Conservation (phyloP, 306 rosid genomes). For the Elaeagnus macrophylla region DNA sequence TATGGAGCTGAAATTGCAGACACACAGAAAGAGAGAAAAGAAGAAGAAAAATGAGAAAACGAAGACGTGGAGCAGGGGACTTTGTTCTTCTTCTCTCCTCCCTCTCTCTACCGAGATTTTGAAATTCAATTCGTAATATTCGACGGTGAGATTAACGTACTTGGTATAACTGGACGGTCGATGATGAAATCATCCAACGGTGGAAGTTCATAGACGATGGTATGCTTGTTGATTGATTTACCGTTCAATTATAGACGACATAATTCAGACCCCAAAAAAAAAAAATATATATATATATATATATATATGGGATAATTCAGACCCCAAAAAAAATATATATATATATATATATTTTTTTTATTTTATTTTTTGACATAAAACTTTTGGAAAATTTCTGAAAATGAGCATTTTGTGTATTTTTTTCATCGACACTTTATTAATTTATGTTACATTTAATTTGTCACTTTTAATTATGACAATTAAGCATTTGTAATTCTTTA, state of each 20-base stretch:
- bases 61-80: slow-evolving; percentile 29
- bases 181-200: slow-evolving; percentile 18
- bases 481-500: too few relatives aligned
- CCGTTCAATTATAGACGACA: slow-evolving; percentile 37
- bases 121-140: slow-evolving; percentile 80
- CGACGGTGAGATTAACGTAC: slow-evolving; percentile 47
- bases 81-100: slow-evolving; percentile 57
- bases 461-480: too few relatives aligned
- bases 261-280: too few relatives aligned
- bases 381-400: too few relatives aligned
- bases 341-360: too few relatives aligned
- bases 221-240: slow-evolving; percentile 2
- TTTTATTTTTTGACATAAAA: too few relatives aligned
- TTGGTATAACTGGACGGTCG: slow-evolving; percentile 33
- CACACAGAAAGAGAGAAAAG: slow-evolving; percentile 20
- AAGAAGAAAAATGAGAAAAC: slow-evolving; percentile 15
- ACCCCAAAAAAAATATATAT: too few relatives aligned
- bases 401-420: too few relatives aligned
- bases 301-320: too few relatives aligned
- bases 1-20: slow-evolving; percentile 13
- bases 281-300: too few relatives aligned
- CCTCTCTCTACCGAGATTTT: slow-evolving; percentile 88
- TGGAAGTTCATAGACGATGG: slow-evolving; percentile 36
- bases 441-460: too few relatives aligned
- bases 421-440: too few relatives aligned